Evolutionary conservation across 148 eudicot genomes (phyloP), one percentile per base, ranked within the genome.

Genomic region (Bassia scoparia): DNA sequence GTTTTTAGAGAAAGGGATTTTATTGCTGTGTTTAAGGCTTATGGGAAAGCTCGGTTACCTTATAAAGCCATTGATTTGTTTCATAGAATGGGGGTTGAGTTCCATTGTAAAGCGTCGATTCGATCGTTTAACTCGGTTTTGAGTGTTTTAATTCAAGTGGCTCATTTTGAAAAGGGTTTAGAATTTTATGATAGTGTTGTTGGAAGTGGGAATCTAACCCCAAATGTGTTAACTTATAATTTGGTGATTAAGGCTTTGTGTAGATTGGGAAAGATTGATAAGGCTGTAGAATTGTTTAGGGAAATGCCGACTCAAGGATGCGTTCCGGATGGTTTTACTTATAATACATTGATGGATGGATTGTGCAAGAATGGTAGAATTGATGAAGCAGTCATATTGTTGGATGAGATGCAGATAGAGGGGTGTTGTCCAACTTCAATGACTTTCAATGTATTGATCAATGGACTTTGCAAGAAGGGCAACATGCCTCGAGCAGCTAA

Each of bases 371-470:
- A 81, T 54, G 79, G 66, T 64, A 87, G 97, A 60, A 87, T 89
- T 62, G 91, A 94, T 49, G 97, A 94, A 72, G 97, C 93, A 0
- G 89, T 91, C 50, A 77, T 83, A 4, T 77, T 94, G 83, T 83
- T 94, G 80, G 98, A 94, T 83, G 98, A 94, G 84, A 94, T 94
- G 98, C 98, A 89, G 70, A 73, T 88, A 60, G 97, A 94, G 78
- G 98, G 97, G 10, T 88, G 96, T 68, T 79, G 72, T 78, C 96
- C 98, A 1, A 84, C 37, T 77, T 73, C 85, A 0, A 83, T 80
- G 37, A 83, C 90, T 0, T 94, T 88, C 80, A 94, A 94, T 81
- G 88, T 87, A 15, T 73, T 94, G 62, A 88, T 94, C 58, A 83
- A 83, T 77, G 98, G 90, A 67, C 81, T 91, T 56, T 94, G 98